Evolutionary conservation across 2,329 filamentous ascomycete species (phyloP).

Genomic region (Nemania sp.): DNA sequence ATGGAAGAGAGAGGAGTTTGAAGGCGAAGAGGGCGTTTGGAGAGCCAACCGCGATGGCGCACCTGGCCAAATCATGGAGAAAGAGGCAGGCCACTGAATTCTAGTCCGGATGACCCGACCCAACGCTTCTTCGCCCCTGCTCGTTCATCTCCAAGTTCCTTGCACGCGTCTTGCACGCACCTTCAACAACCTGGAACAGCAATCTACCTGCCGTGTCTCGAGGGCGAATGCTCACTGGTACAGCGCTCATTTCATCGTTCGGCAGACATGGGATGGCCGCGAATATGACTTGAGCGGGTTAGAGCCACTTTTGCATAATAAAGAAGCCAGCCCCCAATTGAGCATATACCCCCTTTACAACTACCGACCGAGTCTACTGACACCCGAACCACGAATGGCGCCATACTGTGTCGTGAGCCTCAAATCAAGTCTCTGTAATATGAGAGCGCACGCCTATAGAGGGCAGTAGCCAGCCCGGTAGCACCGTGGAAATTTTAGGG

Average conservation of each 20-base stretch:
- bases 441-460: constrained; percentile 60
- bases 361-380: constrained; percentile 9
- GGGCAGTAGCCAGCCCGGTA: constrained; percentile 33
- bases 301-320: background rate
- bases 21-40: constrained; percentile 78
- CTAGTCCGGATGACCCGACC: background rate
- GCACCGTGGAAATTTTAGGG: too few relatives aligned
- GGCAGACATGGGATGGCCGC: background rate
- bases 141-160: background rate
- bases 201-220: background rate
- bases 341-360: background rate
- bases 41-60: constrained; percentile 81
- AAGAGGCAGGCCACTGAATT: constrained; percentile 5
- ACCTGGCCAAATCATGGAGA: constrained; percentile 53
- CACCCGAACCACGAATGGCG: constrained; percentile 27
- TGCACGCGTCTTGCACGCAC: background rate
- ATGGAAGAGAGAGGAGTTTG: constrained; percentile 93
- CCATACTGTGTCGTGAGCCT: constrained; percentile 58
- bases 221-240: background rate
- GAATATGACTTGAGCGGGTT: background rate
- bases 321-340: background rate
- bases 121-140: too few relatives aligned
- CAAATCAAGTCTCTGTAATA: constrained; percentile 61
- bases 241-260: background rate
- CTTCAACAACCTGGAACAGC: background rate